phyloP scores from a whole-genome alignment of 352 stramenopile species.

The Phytophthora macrochlamydospora region DNA sequence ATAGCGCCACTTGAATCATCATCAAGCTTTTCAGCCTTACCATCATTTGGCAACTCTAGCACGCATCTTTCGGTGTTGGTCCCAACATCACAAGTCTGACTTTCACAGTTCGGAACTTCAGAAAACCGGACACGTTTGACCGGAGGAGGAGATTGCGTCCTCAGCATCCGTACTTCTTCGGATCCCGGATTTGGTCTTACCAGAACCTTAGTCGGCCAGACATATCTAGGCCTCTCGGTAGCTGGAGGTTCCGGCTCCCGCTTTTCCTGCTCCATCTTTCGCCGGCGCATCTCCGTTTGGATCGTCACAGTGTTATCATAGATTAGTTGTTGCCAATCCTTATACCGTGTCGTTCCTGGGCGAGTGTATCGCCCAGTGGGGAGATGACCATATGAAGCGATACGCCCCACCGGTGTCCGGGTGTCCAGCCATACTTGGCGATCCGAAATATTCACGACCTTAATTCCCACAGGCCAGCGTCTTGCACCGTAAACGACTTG shows the following conservation, averaged over 20 bases:
- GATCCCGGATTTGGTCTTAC: background rate
- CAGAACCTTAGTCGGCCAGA: slow-evolving; percentile 1
- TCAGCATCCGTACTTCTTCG: background rate
- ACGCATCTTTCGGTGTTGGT: background rate
- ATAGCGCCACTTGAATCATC: background rate
- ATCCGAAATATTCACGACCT: background rate
- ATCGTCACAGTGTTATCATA: background rate
- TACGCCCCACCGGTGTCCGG: background rate
- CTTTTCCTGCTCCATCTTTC: background rate
- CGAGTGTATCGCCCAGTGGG: background rate
- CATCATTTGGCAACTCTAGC: background rate
- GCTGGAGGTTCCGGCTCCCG: background rate
- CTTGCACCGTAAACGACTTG: background rate
- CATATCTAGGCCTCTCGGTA: background rate
- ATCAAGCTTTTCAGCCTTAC: background rate
- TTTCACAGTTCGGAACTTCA: background rate
- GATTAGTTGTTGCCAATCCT: slow-evolving; percentile 1
- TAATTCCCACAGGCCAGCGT: background rate
- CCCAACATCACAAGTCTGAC: background rate
- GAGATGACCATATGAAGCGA: background rate
- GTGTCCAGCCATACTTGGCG: background rate
- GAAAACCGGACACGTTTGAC: background rate
- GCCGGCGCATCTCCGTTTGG: background rate
- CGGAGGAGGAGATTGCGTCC: background rate
- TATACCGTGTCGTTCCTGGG: background rate